Evolutionary conservation across 768 basidiomycete species (phyloP).

Genomic region (Mycena rosella): DNA sequence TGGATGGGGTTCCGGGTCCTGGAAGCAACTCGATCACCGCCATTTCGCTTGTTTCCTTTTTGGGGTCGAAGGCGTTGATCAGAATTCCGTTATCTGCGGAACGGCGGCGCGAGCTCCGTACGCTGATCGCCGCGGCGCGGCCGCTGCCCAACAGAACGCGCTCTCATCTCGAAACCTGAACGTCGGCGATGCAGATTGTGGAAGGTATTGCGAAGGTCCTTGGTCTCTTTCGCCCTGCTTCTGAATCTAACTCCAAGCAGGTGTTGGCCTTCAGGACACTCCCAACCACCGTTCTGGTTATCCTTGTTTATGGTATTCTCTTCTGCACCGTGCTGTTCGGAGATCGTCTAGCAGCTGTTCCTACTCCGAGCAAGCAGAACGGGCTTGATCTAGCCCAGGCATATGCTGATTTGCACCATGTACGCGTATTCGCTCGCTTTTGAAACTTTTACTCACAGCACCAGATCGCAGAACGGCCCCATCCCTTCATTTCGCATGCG

Average conservation of each 20-base stretch:
- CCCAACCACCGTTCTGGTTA: constrained; percentile 60
- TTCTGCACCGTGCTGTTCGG: constrained; percentile 62
- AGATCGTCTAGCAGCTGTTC: constrained; percentile 61
- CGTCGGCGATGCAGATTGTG: constrained; percentile 33
- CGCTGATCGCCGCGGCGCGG: not conserved
- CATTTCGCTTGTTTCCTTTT: constrained; percentile 1
- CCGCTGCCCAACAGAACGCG: no score
- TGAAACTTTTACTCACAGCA: constrained; percentile 5
- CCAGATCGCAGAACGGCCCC: constrained; percentile 78
- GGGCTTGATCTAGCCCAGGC: constrained; percentile 66
- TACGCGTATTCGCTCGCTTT: constrained; percentile 36
- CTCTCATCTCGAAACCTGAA: not conserved
- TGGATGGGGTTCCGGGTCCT: no score
- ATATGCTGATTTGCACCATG: constrained; percentile 69
- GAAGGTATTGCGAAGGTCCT: constrained; percentile 30
- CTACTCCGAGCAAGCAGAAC: constrained; percentile 59
- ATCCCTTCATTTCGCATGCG: constrained; percentile 82
- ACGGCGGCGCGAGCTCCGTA: not conserved
- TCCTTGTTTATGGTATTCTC: constrained; percentile 62
- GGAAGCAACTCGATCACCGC: no score
- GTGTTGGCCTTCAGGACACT: constrained; percentile 50
- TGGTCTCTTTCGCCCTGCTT: not conserved
- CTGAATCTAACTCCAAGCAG: not conserved
- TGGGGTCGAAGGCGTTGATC: not conserved
- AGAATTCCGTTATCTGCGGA: not conserved